Percentiles rank a stretch among this genome's conserved stretches.
Evolutionary conservation across 1,139 yeast species (phyloP).

Genomic region (Saccharomyces hybrid): DNA sequence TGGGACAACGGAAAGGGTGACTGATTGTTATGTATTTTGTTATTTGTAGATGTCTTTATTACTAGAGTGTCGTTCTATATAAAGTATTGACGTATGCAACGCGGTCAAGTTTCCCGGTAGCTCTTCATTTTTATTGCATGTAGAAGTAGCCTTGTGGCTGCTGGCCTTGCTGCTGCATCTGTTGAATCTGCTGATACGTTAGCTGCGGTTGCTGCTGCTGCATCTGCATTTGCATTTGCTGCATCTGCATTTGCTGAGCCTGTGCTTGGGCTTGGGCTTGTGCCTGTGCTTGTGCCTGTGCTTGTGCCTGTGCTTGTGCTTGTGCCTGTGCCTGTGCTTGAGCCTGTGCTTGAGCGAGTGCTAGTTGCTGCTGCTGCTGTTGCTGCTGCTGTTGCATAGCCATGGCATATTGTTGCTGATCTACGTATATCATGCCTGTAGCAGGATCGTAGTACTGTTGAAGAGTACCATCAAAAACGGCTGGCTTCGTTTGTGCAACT

Average conservation of each 20-base stretch:
- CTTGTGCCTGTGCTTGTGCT: slow-evolving; percentile 1
- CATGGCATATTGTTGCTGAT: slow-evolving; percentile 19
- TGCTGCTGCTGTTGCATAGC: slow-evolving; percentile 13
- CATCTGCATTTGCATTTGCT: slow-evolving; percentile 20
- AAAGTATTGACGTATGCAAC: no score
- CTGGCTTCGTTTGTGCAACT: slow-evolving; percentile 9
- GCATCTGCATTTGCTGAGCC: slow-evolving; percentile 35
- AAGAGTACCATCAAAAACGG: slow-evolving; percentile 23
- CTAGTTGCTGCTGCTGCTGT: slow-evolving; percentile 13
- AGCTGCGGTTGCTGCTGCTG: slow-evolving; percentile 12
- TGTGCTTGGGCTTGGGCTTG: slow-evolving; percentile 24
- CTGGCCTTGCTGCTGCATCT: slow-evolving; percentile 14
- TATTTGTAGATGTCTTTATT: no score
- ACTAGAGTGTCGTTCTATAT: no score
- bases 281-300: no score
- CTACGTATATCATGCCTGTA: slow-evolving; percentile 29
- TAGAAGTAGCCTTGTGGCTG: slow-evolving; percentile 5
- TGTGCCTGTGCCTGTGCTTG: slow-evolving; percentile 16
- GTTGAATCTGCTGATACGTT: slow-evolving; percentile 6
- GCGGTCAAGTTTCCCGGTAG: no score
- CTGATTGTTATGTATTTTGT: no score
- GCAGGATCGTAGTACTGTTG: slow-evolving; percentile 30
- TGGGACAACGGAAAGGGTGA: neutral
- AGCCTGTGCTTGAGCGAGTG: slow-evolving; percentile 7
- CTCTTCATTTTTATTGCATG: neutral